Base-by-base conservation (phyloP, 345 rosid species). In the Draba incana region DNA sequence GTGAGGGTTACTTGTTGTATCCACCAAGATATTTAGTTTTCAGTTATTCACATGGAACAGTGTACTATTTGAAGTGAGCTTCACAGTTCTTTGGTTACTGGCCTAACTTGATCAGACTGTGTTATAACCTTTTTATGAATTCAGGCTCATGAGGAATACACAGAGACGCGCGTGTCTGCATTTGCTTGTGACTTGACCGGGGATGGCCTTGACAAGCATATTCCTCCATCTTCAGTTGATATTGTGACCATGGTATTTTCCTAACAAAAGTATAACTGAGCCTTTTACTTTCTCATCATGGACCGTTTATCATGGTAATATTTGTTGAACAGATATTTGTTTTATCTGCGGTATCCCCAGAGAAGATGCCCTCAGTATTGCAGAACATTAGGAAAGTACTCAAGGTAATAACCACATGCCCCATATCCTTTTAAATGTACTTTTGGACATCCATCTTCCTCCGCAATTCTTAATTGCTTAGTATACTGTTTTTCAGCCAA, bases 331-430 rank as follows among this genome's bases (percentile, higher is more conserved):
- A 93, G 96, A 89, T 90, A 71, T 93, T 93, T 81, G 83, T 90
- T 44, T 83, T 90, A 77, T 88, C 97, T 79, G 97, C 97, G 76
- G 90, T 90, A 65, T 88, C 95, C 13, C 97, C 97, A 33, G 97
- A 90, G 81, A 88, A 87, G 83, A 90, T 93, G 98, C 80, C 89
- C 63, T 64, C 81, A 33, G 87, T 87, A 35, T 70, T 93, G 81
- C 85, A 83, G 75, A 90, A 93, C 70, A 79, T 90, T 63, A 81
- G 51, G 62, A 88, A 80, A 68, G 83, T 90, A 69, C 86, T 93
- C 12, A 90, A 90, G 94, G 98, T 86, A 79, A 49, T 39, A 12
- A 47, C 8, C 35, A 47, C 35, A 33, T 5, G 37, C 8, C 6
- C 37, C 37, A 33, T 6, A 49, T 56, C 43, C 11, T 27, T 64